Evolutionary conservation across 768 basidiomycete genomes (phyloP), one percentile per base, ranked within the genome.

Genomic region (Galerina sulciceps): DNA sequence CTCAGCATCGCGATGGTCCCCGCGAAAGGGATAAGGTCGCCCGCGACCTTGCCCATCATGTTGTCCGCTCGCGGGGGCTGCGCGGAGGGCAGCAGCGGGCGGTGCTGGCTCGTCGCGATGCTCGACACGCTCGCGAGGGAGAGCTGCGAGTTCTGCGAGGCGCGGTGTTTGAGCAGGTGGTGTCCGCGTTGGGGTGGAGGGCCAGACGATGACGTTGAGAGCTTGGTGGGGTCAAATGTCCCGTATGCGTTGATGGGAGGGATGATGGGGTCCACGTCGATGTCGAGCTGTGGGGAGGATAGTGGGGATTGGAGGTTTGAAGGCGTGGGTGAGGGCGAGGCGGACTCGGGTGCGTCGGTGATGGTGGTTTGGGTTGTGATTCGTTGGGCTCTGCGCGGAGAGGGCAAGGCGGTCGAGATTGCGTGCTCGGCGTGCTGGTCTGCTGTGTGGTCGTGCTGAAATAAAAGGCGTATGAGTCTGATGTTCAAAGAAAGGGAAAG

Each of bases 211-310:
- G 60, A 43, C 6, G 44, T 18, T n/a, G 17, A 22, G 50, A 64
- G 46, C 57, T 58, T 56, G 10, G 62, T 55, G n/a, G 73, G 63
- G 36, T 76, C 65, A 58, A 83, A 81, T 9, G 81, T 81, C 4
- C 85, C 83, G 58, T 85, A 85, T 1, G 75, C 74, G 61, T 81
- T 83, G 66, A 81, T 80, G 5, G 80, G 69, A 0, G 80, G 78
- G 34, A 81, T 76, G 15, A 77, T 60, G 1, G 79, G 78, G 62
- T 81, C 62, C 15, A 36, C 42, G 9, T 57, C 53, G 14, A 51
- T 40, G 43, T 31, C 37, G 11, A 4, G 15, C 20, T 23, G 47
- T 23, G 23, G 45, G 11, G 47, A 45, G 14, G 55, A 47, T 23
- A 31, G 13, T 11, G 23, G 46, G 18, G 35, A 36, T 18, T 42